A percentile compares a stretch with the other conserved stretches of the same genome.
Evolutionary conservation across 768 basidiomycete species (phyloP).

Genomic region (Crassisporium funariophilum): DNA sequence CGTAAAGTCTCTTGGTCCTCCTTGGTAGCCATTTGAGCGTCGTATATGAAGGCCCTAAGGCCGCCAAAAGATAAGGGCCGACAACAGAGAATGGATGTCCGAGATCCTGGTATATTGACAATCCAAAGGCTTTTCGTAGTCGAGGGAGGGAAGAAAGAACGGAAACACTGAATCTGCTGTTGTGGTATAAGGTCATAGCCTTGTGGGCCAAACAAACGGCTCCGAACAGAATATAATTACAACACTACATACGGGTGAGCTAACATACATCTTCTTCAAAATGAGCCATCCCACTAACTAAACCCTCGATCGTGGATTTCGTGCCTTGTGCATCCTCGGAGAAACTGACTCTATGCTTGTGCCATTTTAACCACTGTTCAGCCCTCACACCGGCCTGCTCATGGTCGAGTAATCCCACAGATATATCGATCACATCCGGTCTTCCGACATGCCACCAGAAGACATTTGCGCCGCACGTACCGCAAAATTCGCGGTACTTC

Average conservation of each 20-base stretch:
- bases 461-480: slow-evolving; percentile 32
- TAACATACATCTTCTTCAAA: no score
- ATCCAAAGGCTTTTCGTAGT: neutral
- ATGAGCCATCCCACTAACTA: slow-evolving; percentile 3
- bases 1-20: slow-evolving; percentile 83
- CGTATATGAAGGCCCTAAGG: slow-evolving; percentile 7
- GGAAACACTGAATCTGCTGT: neutral
- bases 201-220: neutral
- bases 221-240: neutral
- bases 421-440: slow-evolving; percentile 18
- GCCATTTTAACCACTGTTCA: slow-evolving; percentile 15
- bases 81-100: slow-evolving; percentile 1
- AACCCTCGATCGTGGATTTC: slow-evolving; percentile 4
- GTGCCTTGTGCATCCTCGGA: slow-evolving; percentile 1
- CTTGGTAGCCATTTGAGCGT: slow-evolving; percentile 57
- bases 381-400: neutral
- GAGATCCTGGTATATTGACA: neutral
- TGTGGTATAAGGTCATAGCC: neutral
- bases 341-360: slow-evolving; percentile 12
- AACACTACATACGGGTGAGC: no score
- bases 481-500: slow-evolving; percentile 29
- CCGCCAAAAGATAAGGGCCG: slow-evolving; percentile 5
- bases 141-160: neutral
- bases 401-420: neutral
- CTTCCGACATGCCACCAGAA: slow-evolving; percentile 29